phyloP scores from a whole-genome alignment of 2,329 filamentous ascomycete genomes.

The Fusarium sp. region DNA sequence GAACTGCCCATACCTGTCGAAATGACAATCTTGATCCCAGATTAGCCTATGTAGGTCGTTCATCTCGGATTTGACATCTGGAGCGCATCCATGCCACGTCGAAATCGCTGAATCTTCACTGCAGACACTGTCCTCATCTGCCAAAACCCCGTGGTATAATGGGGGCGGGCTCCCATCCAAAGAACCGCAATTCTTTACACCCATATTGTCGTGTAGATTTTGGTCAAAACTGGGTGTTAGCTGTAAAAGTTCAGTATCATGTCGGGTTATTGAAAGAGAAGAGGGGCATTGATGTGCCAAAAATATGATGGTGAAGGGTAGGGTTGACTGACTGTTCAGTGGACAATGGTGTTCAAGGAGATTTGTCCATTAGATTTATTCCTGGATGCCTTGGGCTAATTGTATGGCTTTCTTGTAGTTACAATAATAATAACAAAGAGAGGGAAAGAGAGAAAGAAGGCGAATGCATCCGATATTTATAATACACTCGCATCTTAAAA shows the following conservation, averaged over 20 bases:
- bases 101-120: neutral
- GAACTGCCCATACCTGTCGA: neutral
- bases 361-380: neutral
- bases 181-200: too few species aligned
- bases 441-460: neutral
- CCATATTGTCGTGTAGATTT: neutral
- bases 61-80: neutral
- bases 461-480: neutral
- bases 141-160: too few species aligned
- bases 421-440: neutral
- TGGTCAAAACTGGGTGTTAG: neutral
- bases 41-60: neutral
- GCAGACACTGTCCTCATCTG: neutral
- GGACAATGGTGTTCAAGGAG: neutral
- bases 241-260: neutral
- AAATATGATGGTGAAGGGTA: neutral
- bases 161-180: neutral
- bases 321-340: neutral
- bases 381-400: neutral
- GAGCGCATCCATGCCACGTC: too few species aligned
- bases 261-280: too few species aligned
- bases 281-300: neutral
- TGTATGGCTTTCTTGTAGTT: neutral
- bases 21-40: neutral
- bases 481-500: neutral